Evolutionary conservation across 164 flowering plant species (phyloP).

Genomic region (Malania oleifera): DNA sequence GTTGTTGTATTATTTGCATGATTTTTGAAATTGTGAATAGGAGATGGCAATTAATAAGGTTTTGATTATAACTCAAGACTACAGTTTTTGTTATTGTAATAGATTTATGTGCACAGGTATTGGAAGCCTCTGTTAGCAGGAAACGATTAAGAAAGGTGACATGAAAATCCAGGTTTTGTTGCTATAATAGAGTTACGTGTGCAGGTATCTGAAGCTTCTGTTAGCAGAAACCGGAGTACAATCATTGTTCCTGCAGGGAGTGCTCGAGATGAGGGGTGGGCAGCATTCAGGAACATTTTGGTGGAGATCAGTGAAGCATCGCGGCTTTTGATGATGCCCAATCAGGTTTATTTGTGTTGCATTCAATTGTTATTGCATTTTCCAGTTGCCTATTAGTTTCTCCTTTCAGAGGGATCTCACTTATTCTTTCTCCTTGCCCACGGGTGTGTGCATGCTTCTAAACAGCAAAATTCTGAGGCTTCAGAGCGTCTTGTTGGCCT

Average conservation of each 20-base stretch:
- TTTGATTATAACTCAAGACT: too few relatives aligned
- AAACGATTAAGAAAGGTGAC: too few relatives aligned
- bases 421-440: neutral
- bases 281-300: conserved; percentile 89
- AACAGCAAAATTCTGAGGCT: conserved; percentile 72
- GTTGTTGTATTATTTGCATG: too few relatives aligned
- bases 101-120: too few relatives aligned
- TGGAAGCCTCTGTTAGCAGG: too few relatives aligned
- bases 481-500: conserved; percentile 79
- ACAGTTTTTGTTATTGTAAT: too few relatives aligned
- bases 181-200: conserved; percentile 11
- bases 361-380: conserved; percentile 5
- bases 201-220: conserved; percentile 96
- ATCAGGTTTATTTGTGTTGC: conserved; percentile 47
- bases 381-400: neutral
- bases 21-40: too few relatives aligned
- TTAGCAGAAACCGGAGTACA: conserved; percentile 93
- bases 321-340: conserved; percentile 57
- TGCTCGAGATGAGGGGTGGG: conserved; percentile 91
- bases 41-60: too few relatives aligned
- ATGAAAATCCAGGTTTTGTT: neutral
- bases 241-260: conserved; percentile 97
- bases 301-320: conserved; percentile 94
- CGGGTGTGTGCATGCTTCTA: neutral
- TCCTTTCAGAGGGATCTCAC: conserved; percentile 10